Percentiles rank a stretch among this genome's conserved stretches.
Conservation (phyloP, 768 basidiomycete species). For the Rhodosporidiobolus sp. region DNA sequence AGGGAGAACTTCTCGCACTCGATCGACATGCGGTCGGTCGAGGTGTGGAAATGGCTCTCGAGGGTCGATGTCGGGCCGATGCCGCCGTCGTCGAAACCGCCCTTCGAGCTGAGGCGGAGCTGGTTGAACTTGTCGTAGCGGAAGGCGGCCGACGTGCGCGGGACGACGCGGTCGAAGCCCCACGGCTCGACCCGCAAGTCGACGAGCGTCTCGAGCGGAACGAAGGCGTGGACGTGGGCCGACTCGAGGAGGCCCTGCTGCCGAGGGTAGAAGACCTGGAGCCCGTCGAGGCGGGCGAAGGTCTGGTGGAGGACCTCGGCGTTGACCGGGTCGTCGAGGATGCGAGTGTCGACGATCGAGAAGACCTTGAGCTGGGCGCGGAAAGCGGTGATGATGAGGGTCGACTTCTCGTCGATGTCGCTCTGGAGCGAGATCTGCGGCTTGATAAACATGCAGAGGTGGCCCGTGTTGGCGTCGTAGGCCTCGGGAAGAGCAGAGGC, state of each 20-base stretch:
- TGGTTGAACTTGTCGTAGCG: conserved; percentile 95
- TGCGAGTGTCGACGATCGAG: conserved; percentile 72
- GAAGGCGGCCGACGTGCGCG: conserved; percentile 77
- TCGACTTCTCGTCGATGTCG: conserved; percentile 56
- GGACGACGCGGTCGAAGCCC: conserved; percentile 83
- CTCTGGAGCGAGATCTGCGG: conserved; percentile 81
- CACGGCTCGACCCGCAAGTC: conserved; percentile 77
- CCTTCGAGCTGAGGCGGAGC: conserved; percentile 55
- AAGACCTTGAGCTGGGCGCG: conserved; percentile 75
- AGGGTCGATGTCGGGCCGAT: neutral
- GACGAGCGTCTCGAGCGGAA: conserved; percentile 74
- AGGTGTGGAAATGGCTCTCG: conserved; percentile 32
- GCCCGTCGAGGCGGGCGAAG: conserved; percentile 69
- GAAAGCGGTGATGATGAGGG: conserved; percentile 71
- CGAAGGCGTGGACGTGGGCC: conserved; percentile 47
- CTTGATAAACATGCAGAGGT: conserved; percentile 82
- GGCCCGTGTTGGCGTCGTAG: conserved; percentile 56
- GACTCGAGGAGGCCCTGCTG: conserved; percentile 19
- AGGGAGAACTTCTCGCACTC: conserved; percentile 83
- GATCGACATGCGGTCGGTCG: conserved; percentile 67
- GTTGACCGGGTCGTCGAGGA: conserved; percentile 76
- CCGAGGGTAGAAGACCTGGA: conserved; percentile 80
- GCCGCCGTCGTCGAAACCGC: conserved; percentile 5
- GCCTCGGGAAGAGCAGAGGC: conserved; percentile 45
- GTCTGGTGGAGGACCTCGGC: conserved; percentile 85